A percentile compares a stretch with the other conserved stretches of the same genome.
These are phyloP conservation scores for Dioszegia crocea DNA, from an alignment of 768 basidiomycete species.

Conservation along the genomic window DNA sequence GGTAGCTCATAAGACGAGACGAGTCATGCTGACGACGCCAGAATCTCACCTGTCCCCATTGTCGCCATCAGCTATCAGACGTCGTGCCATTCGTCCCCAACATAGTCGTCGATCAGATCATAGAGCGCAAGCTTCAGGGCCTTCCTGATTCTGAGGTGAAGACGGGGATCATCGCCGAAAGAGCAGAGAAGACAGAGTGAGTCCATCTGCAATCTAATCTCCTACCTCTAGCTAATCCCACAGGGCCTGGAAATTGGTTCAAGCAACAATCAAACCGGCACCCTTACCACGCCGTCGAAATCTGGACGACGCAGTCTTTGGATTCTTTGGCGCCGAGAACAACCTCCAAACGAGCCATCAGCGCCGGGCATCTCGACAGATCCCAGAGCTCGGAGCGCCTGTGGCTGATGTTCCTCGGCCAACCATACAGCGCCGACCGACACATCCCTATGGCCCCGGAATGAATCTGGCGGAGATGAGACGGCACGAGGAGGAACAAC, in stretches of 20 bases:
- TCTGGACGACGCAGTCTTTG: slow-evolving; percentile 21
- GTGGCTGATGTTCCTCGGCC: background rate
- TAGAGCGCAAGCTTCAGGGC: slow-evolving; percentile 30
- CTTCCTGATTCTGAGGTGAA: slow-evolving; percentile 24
- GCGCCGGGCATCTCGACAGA: slow-evolving; percentile 31
- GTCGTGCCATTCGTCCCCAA: slow-evolving; percentile 29
- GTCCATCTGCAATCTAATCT: slow-evolving; percentile 3
- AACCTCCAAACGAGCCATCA: slow-evolving; percentile 13
- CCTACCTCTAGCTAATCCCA: background rate
- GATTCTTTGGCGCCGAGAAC: slow-evolving; percentile 23
- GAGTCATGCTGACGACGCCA: slow-evolving; percentile 9
- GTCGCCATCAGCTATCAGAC: slow-evolving; percentile 24
- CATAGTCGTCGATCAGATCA: slow-evolving; percentile 42
- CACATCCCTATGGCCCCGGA: slow-evolving; percentile 1
- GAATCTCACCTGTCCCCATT: slow-evolving; percentile 39
- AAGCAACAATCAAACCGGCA: slow-evolving; percentile 14
- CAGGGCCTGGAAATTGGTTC: slow-evolving; percentile 32
- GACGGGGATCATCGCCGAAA: slow-evolving; percentile 23
- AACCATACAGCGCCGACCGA: background rate
- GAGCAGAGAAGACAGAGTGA: slow-evolving; percentile 32
- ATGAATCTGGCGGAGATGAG: slow-evolving; percentile 17
- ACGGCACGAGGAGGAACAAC: slow-evolving; percentile 24
- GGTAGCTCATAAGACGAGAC: background rate
- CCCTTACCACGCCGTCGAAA: slow-evolving; percentile 13
- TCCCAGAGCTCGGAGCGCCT: slow-evolving; percentile 28